Evolutionary conservation across 441 rosid genomes (phyloP), one percentile per base, ranked within the genome.

Genomic region (Populus tomentosa): DNA sequence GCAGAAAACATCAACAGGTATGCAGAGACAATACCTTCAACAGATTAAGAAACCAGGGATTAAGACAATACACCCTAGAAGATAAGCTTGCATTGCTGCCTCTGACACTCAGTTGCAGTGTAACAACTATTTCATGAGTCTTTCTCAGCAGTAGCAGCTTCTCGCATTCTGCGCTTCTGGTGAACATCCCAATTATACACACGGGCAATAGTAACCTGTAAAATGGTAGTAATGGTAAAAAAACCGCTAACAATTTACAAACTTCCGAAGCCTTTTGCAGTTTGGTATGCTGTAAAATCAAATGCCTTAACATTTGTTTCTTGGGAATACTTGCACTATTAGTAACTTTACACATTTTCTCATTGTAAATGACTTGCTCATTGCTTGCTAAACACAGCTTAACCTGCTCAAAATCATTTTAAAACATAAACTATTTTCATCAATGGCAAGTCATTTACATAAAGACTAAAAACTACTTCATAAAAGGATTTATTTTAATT

Each of bases 101-200:
- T 46, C 20, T 46, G 56, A 46, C 14, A 14, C 56, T 46, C 56
- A 46, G 5, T 46, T 46, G 56, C 56, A 46, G 56, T 14, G 56
- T 2, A 46, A 46, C 56, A 46, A 4, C 20, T 72, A 36, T 69
- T 77, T 89, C 85, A 88, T 23, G 87, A 79, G 9, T 89, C 94
- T 71, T 82, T 75, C 33, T 87, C 82, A 23, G 85, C 78, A 67
- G 84, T 82, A 10, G 83, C 70, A 77, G 86, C 86, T 82, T 90
- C 91, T 73, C 86, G 86, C 77, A 85, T 82, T 80, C 94, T 89
- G 71, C 93, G 88, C 80, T 46, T 46, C 56, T 92, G 98, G 80
- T 90, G 96, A 81, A 95, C 94, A 80, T 92, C 98, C 90, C 93
- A 94, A 80, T 92, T 91, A 83, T 94, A 89, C 71, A 94, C 86